Conservation (phyloP, 768 basidiomycete genomes). For the Russula lepida region DNA sequence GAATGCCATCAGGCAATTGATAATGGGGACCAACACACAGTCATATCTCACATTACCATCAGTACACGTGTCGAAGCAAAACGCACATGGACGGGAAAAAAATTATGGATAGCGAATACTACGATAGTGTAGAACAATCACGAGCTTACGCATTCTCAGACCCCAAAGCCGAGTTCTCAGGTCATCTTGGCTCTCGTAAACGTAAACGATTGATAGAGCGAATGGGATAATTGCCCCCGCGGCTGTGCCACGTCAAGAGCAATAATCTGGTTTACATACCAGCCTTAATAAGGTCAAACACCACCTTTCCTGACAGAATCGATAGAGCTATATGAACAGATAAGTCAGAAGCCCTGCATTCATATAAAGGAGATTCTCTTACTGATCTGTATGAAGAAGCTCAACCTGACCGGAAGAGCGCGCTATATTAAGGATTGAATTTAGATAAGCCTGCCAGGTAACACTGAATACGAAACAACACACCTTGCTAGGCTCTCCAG, state of each 20-base stretch:
- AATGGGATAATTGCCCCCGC: not conserved
- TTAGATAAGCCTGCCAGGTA: not conserved
- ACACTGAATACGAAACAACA: not conserved
- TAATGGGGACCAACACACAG: not conserved
- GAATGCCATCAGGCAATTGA: not conserved
- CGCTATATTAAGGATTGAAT: not conserved
- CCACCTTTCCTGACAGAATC: constrained; percentile 1
- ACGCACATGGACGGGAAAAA: not conserved
- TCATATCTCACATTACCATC: not conserved
- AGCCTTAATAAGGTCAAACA: constrained; percentile 5
- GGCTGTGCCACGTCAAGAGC: not conserved
- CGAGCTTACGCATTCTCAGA: not conserved
- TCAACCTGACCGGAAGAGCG: not conserved
- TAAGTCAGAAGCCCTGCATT: not conserved
- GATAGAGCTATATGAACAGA: not conserved
- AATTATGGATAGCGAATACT: not conserved
- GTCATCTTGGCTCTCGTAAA: not conserved
- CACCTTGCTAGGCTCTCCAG: constrained; percentile 38
- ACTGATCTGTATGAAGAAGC: not conserved
- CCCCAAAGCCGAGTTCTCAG: not conserved
- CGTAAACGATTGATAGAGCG: not conserved
- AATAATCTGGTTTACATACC: not conserved
- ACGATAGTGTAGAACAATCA: not conserved
- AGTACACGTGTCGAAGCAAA: not conserved
- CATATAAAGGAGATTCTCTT: not conserved